A percentile compares a stretch with the other conserved stretches of the same genome.
Conservation (phyloP, 2,329 filamentous ascomycete genomes). For the Talaromyces sp. region DNA sequence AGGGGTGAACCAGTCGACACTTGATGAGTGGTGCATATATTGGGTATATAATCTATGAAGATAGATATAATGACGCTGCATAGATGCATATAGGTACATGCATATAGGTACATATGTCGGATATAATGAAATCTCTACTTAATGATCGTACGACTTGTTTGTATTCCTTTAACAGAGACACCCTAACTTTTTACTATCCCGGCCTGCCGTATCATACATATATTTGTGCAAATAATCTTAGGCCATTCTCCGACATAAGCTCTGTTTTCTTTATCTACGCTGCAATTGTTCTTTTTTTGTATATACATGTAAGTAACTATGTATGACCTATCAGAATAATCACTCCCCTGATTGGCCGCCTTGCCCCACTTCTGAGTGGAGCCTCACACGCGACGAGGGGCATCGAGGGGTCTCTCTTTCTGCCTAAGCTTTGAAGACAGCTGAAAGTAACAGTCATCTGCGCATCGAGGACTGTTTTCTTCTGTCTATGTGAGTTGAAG, state of each 20-base stretch:
- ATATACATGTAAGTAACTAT: too few species aligned
- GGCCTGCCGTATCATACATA: too few species aligned
- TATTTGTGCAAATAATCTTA: too few species aligned
- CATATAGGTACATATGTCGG: background rate
- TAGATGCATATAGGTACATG: background rate
- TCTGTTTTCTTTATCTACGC: too few species aligned
- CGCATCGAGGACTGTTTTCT: background rate
- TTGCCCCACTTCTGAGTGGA: background rate
- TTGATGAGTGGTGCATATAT: background rate
- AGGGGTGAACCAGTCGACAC: conserved; percentile 20
- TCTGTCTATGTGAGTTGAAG: background rate
- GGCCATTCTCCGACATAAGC: too few species aligned
- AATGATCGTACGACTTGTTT: too few species aligned
- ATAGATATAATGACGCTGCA: background rate
- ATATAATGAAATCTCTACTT: background rate
- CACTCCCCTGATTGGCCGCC: background rate
- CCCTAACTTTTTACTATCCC: too few species aligned
- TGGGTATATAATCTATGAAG: background rate
- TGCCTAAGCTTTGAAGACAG: too few species aligned
- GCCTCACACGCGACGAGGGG: background rate
- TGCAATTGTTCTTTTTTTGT: too few species aligned
- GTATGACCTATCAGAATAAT: background rate
- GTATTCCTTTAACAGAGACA: too few species aligned
- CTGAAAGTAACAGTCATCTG: too few species aligned
- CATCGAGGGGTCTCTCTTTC: background rate